Evolutionary conservation across 768 basidiomycete species (phyloP), one percentile per base, ranked within the genome.

Genomic region (Termitomyces sp.): DNA sequence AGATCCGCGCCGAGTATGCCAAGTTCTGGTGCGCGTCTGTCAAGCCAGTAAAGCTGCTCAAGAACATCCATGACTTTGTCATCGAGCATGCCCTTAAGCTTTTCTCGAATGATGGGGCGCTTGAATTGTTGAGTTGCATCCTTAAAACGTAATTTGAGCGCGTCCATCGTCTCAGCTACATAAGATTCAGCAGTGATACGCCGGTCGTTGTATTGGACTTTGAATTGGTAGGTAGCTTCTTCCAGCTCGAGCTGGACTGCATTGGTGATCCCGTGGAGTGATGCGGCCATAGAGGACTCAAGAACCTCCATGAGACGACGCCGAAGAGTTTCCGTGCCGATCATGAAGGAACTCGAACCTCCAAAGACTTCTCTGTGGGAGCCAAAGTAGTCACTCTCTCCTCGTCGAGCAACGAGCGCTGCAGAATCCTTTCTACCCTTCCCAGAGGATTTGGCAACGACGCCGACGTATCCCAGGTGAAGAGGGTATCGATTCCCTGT

Each of bases 211-310:
- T 92, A 93, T 69, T 95, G 89, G 2, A 99, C 97, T 73, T 99
- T 99, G 83, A 99, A 99, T 70, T 98, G 97, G 70, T 99, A 99
- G 12, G 87, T 87, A 2, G 97, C 87, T 66, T 98, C 97, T 71
- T 99, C 97, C 9, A 99, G 79, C 69, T 99, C 97, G 40, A 98
- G 83, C 65, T 97, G 94, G 10, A 98, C 97, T 3, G 94, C 94
- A 71, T 98, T 98, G 57, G 92, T 91, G 69, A 99, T 98, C 1
- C 91, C 87, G 65, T 98, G 94, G 4, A 99, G 79, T 38, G 94
- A 94, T 1, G 90, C 90, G 0, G 94, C 91, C 97, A 99, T 99
- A 37, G 91, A 94, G 12, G 93, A 93, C 69, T 99, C 97, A 56
- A 99, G 79, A 5, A 98, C 96, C 63, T 97, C 91, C 96, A 98